Percentiles rank a stretch among this genome's conserved stretches.
Conservation (phyloP, 2,329 filamentous ascomycete species). For the Dactylellina drechsleri region DNA sequence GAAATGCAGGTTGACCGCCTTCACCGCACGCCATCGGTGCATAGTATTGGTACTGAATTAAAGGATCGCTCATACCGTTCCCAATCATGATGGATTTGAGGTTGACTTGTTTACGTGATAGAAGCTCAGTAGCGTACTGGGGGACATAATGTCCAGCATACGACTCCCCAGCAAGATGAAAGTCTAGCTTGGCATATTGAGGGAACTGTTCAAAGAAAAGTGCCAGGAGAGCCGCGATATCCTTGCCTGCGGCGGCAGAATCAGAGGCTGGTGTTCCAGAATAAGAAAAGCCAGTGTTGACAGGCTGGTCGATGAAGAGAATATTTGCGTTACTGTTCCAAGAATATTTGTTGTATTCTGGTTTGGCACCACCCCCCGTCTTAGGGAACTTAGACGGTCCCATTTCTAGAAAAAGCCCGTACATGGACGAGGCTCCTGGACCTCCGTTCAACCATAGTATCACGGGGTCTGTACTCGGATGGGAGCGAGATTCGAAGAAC, state of each 20-base stretch:
- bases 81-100: slow-evolving; percentile 93
- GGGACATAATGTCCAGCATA: slow-evolving; percentile 96
- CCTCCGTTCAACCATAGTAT: slow-evolving; percentile 95
- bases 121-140: slow-evolving; percentile 87
- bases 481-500: slow-evolving; percentile 99
- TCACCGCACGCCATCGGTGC: slow-evolving; percentile 97
- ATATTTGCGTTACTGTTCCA: slow-evolving; percentile 98
- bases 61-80: slow-evolving; percentile 92
- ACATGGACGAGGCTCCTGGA: slow-evolving; percentile 94
- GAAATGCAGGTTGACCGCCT: slow-evolving; percentile 88
- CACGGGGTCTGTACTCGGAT: slow-evolving; percentile 94
- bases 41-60: slow-evolving; percentile 94
- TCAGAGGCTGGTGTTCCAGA: slow-evolving; percentile 80
- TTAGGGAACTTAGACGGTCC: slow-evolving; percentile 88
- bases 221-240: slow-evolving; percentile 93
- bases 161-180: slow-evolving; percentile 96
- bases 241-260: slow-evolving; percentile 94
- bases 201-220: slow-evolving; percentile 99
- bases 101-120: slow-evolving; percentile 89
- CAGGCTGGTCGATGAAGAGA: slow-evolving; percentile 98
- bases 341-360: slow-evolving; percentile 77
- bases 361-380: slow-evolving; percentile 69
- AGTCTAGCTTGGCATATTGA: slow-evolving; percentile 90
- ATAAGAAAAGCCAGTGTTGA: slow-evolving; percentile 98
- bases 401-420: slow-evolving; percentile 95